Base-by-base conservation (phyloP, 495 filamentous ascomycete genomes). In the Rusavskia elegans region DNA sequence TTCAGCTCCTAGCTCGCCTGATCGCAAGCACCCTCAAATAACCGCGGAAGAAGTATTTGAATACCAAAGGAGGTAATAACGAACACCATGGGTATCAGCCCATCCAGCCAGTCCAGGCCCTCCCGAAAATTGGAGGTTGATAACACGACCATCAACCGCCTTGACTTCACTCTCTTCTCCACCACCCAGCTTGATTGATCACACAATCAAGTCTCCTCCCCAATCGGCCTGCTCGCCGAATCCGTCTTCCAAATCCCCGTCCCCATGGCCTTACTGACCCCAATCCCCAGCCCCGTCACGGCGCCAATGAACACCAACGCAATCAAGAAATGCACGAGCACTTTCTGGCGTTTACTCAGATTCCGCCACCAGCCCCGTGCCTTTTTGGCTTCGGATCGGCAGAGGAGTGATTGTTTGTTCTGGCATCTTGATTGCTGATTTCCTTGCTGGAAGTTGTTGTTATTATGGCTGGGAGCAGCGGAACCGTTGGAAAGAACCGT, bases 261-360 rank as follows among this genome's bases (percentile, higher is more conserved):
- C 45, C 77, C 77, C 1, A 82, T 77, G 2, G 75, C 76, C 30
- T 66, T 71, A 6, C 71, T 76, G 50, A 84, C 79, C 10, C 80
- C 80, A 54, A 84, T 55, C n/a, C 77, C 78, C 45, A 84, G 68
- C 2, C 74, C 78, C 19, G 81, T 72, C 59, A 78, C 78, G 21
- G 67, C 67, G 7, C 71, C 80, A 14, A 82, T 61, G 2, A 77
- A 68, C 19, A 80, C 50, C 17, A 82, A 55, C 0, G 75, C 78
- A 46, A 82, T 69, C 23, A 71, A 56, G 6, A 75, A 64, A 59
- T 82, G 78, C 25, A 73, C 56, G 16, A 59, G 59, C 48, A 81
- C 61, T 25, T 66, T 66, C 57, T 79, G 75, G 56, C 63, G 69
- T 56, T 63, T 71, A 29, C 54, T 69, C 56, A 82, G 57, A 3